Evolutionary conservation across 352 stramenopile genomes (phyloP), one percentile per base, ranked within the genome.

Genomic region (Blastocystis sp.): DNA sequence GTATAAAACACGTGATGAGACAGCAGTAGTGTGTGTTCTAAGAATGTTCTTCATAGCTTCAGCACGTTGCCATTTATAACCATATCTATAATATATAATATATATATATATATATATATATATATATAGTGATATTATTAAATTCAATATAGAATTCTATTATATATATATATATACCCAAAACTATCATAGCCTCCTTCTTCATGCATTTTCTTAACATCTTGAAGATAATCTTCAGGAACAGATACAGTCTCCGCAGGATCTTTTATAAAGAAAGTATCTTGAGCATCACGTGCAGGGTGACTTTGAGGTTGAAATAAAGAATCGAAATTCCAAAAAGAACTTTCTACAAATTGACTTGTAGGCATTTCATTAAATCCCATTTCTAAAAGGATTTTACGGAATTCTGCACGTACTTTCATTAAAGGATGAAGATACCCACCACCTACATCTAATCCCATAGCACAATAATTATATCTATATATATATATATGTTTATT

Each of bases 301-400:
- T 99, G 91, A 27, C 79, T 93, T 77, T 98, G 91, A 35, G 91
- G 91, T 77, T 97, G 90, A 73, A 97, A 98, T 45, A 98, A 78
- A 44, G 88, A 87, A 72, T 98, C 91, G 73, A 98, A 98, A 77
- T 98, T 97, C 91, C 91, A 98, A 73, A 98, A 98, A 64, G 80
- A 94, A 68, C 75, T 91, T 73, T 98, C 91, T 19, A 98, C 90
- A 77, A 82, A 98, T 70, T 90, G 88, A 75, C 92, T 95, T 25
- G 91, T 97, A 21, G 89, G 89, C 91, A 98, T 98, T 75, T 98
- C 91, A 33, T 91, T 70, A 70, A 98, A 98, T 39, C 91, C 91
- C 90, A 98, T 97, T 70, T 94, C 80, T 83, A 97, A 93, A 6
- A 98, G 74, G 67, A 98, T 93, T 54, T 93, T 91, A 70, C 89